Conservation (phyloP, 2,329 filamentous ascomycete species). For the Aspergillus awamori region DNA sequence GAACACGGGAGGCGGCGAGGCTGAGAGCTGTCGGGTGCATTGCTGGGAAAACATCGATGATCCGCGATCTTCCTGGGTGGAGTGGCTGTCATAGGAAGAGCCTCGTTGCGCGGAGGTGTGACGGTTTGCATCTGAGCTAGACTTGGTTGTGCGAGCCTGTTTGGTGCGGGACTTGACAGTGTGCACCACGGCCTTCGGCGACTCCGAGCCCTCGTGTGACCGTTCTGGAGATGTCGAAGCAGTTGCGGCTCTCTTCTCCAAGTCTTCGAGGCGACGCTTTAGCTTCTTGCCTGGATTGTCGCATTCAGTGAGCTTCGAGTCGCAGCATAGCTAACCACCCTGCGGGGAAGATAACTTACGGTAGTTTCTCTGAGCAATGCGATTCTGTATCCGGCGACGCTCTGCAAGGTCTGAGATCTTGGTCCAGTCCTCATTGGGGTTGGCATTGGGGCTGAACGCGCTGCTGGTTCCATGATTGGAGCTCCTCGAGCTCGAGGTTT, state of each 20-base stretch:
- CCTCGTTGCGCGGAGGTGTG: constrained; percentile 34
- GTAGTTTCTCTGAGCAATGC: constrained; percentile 97
- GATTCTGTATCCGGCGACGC: constrained; percentile 91
- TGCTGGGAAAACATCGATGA: constrained; percentile 59
- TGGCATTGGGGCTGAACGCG: constrained; percentile 91
- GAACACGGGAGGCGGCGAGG: constrained; percentile 60
- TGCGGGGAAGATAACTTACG: constrained; percentile 60
- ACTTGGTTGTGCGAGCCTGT: constrained; percentile 30
- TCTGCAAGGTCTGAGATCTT: constrained; percentile 98
- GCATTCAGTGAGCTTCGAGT: constrained; percentile 6
- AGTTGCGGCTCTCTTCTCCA: constrained; percentile 63
- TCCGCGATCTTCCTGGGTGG: constrained; percentile 49
- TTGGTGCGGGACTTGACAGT: constrained; percentile 31
- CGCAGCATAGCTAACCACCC: not conserved
- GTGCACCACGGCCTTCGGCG: constrained; percentile 27
- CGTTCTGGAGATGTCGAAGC: constrained; percentile 65
- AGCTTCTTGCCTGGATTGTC: constrained; percentile 61
- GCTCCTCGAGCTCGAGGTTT: constrained; percentile 58
- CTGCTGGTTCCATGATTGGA: constrained; percentile 81
- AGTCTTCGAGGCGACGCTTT: constrained; percentile 67
- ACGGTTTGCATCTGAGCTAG: constrained; percentile 28
- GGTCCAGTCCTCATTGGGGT: constrained; percentile 97
- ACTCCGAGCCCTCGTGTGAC: constrained; percentile 56
- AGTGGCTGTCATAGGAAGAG: constrained; percentile 38
- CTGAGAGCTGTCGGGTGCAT: constrained; percentile 61